phyloP scores from a whole-genome alignment of 2,329 filamentous ascomycete species.

The Dactylella cylindrospora region DNA sequence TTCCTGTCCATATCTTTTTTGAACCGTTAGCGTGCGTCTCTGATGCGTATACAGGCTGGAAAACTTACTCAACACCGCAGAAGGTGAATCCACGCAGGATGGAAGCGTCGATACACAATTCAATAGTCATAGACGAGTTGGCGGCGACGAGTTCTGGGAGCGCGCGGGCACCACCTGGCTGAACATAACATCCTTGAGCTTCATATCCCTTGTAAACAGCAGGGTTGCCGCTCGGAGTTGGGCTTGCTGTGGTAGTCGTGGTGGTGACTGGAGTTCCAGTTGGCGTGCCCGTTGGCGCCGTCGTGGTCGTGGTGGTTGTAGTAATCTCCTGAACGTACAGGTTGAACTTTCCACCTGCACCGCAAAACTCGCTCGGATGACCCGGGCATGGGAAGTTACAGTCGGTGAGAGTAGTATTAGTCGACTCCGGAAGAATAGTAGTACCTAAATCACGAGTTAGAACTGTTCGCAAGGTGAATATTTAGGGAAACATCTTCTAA shows the following conservation, averaged over 20 bases:
- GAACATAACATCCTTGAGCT: conserved; percentile 6
- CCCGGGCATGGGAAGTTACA: conserved; percentile 60
- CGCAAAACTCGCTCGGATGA: conserved; percentile 58
- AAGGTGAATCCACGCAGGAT: conserved; percentile 47
- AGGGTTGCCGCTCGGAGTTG: conserved; percentile 8
- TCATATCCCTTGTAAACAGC: conserved; percentile 3
- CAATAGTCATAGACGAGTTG: conserved; percentile 10
- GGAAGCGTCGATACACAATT: conserved; percentile 16
- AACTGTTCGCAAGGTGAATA: no score
- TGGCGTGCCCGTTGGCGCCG: neutral
- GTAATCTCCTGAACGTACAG: conserved; percentile 11
- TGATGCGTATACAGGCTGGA: conserved; percentile 10
- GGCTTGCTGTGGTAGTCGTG: conserved; percentile 1
- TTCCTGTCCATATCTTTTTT: conserved; percentile 20
- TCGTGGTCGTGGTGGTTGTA: neutral
- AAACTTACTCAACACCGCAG: conserved; percentile 50
- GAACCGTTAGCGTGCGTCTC: neutral
- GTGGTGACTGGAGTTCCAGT: neutral
- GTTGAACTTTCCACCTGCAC: conserved; percentile 56
- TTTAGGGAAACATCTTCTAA: no score
- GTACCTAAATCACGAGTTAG: no score
- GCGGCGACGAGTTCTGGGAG: conserved; percentile 2
- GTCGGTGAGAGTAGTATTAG: conserved; percentile 46
- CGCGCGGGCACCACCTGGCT: neutral
- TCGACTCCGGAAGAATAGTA: neutral